Conservation (phyloP, 768 basidiomycete genomes). For the Lentinula aciculospora region DNA sequence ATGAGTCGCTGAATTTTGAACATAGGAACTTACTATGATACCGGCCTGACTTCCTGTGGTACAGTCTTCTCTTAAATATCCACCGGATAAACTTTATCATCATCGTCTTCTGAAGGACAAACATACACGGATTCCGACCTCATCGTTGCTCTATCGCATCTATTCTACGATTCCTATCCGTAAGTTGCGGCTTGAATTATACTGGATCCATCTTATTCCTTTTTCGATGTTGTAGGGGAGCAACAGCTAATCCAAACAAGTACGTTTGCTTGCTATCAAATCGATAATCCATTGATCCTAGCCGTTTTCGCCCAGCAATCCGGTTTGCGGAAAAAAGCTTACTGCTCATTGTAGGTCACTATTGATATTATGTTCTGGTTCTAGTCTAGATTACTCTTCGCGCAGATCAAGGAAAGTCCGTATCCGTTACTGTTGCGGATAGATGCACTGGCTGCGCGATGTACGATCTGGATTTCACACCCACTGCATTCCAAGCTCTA, state of each 20-base stretch:
- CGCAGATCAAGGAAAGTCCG: conserved; percentile 28
- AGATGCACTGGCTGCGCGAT: conserved; percentile 36
- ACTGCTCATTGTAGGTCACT: conserved; percentile 27
- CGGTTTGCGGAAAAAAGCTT: conserved; percentile 36
- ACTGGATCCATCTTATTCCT: background rate
- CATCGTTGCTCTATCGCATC: conserved; percentile 31
- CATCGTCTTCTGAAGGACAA: conserved; percentile 7
- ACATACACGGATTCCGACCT: conserved; percentile 26
- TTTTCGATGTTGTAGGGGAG: background rate
- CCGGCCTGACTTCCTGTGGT: conserved; percentile 36
- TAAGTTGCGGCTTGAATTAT: conserved; percentile 13
- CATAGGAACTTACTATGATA: conserved; percentile 28
- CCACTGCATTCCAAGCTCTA: conserved; percentile 28
- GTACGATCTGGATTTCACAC: conserved; percentile 36
- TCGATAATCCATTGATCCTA: background rate
- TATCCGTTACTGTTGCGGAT: conserved; percentile 33
- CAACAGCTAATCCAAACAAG: conserved; percentile 4
- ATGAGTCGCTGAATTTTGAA: background rate
- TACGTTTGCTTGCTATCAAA: background rate
- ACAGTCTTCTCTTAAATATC: background rate
- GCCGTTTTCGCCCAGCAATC: conserved; percentile 29
- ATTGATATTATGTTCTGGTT: background rate
- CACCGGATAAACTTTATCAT: background rate
- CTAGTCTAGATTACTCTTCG: background rate
- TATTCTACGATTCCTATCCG: conserved; percentile 36